Base-by-base conservation (phyloP, 2,329 filamentous ascomycete species). In the Paecilomyces sp. region DNA sequence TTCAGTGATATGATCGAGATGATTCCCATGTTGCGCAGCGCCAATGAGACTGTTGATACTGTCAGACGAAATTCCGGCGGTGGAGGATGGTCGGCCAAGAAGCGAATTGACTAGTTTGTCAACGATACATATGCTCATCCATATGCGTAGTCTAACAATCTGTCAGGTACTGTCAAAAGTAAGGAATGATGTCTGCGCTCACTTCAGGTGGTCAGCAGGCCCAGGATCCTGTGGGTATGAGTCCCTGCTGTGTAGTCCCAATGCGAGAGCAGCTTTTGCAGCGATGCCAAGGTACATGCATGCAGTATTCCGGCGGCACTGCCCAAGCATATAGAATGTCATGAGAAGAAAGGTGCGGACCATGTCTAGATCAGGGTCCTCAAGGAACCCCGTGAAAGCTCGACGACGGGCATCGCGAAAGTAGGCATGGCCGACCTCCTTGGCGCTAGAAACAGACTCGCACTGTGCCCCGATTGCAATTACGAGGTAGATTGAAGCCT, bases 251-350 rank as follows among this genome's bases (percentile, higher is more conserved):
- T 86, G 83, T 6, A 87, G 65, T 0, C 85, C 85, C 0, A 87
- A 65, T 0, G 83, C 82, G 3, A 82, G 80, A 0, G 85, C 84
- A 0, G 84, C 82, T 57, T 83, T 80, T 0, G 81, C 77, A 1
- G 85, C 84, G 8, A 87, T 80, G 0, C 84, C 84, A 2, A 87
- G 68, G 58, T 87, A 87, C 82, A 87, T 85, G 57, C 85, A 87
- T 0, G 84, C 84, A 0, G 84, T 78, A 59, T 86, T 86, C 8
- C 83, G 76, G 33, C 82, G 81, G 57, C 83, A 86, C 3, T 82
- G 81, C 0, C 82, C 83, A 2, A 85, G 76, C 78, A 85, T 82
- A 63, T 84, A 86, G 62, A 85, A 84, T 0, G 83, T 77, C 79
- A 86, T 82, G 15, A 85, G 72, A 0, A 84, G 68, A 61, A 84